Evolutionary conservation across 352 stramenopile genomes (phyloP).

Genomic region (Pythium plurisporium): DNA sequence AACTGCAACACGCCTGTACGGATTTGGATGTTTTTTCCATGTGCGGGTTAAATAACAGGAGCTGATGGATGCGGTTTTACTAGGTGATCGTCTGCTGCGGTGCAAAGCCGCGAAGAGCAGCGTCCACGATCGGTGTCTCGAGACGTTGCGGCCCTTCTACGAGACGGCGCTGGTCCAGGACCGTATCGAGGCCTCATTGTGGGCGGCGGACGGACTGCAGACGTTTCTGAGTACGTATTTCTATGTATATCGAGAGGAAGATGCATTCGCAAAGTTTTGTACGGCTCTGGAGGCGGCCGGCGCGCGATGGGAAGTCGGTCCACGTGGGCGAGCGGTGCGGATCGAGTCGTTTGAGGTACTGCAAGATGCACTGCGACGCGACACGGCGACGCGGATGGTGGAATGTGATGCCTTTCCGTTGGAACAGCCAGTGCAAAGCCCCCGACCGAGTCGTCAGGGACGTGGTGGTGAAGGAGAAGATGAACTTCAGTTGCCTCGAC

Average conservation of each 20-base stretch:
- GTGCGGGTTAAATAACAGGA: not conserved
- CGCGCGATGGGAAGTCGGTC: not conserved
- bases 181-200: not conserved
- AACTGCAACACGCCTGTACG: constrained; percentile 11
- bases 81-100: constrained; percentile 1
- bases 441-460: not conserved
- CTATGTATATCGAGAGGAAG: constrained; percentile 1
- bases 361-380: constrained; percentile 36
- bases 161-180: not conserved
- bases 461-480: not conserved
- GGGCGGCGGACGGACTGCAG: not conserved
- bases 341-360: constrained; percentile 33
- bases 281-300: not conserved
- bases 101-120: not conserved
- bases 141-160: constrained; percentile 10
- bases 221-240: constrained; percentile 10
- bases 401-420: constrained; percentile 37
- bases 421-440: constrained; percentile 9
- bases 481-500: constrained; percentile 7
- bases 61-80: no score
- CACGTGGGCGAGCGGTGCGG: not conserved
- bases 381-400: constrained; percentile 29
- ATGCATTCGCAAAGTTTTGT: constrained; percentile 4
- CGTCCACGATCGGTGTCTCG: constrained; percentile 17
- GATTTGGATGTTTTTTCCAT: not conserved